These are phyloP conservation scores for Anthracocystis walkeri DNA, from an alignment of 1,284 basidiomycete genomes.

Conservation along the genomic window DNA sequence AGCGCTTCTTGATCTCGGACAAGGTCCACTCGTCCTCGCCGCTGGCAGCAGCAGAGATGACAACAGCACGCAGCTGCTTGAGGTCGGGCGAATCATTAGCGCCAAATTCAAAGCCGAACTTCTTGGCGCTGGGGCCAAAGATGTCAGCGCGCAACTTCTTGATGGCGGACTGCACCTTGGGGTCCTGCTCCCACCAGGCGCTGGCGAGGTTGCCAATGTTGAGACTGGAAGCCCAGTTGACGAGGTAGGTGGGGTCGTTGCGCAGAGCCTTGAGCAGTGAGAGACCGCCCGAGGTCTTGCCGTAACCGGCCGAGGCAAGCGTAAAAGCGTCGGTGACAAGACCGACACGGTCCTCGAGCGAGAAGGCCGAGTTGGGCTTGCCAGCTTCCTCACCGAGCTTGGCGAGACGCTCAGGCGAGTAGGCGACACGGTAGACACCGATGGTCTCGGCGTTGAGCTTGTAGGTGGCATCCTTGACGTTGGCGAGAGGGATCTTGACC, in stretches of 20 bases:
- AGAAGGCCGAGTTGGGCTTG: conserved; percentile 77
- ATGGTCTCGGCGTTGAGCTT: conserved; percentile 91
- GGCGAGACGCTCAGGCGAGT: conserved; percentile 82
- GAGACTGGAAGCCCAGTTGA: conserved; percentile 53
- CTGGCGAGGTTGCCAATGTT: conserved; percentile 67
- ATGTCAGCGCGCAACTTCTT: conserved; percentile 72
- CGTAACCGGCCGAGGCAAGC: conserved; percentile 82
- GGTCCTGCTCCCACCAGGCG: conserved; percentile 87
- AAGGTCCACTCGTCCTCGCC: conserved; percentile 65
- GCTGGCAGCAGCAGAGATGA: conserved; percentile 77
- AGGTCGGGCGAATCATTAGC: conserved; percentile 79
- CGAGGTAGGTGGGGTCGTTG: conserved; percentile 69
- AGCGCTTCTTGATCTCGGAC: conserved; percentile 79
- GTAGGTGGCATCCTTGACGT: conserved; percentile 75
- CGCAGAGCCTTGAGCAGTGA: conserved; percentile 78
- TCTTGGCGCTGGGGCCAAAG: conserved; percentile 82
- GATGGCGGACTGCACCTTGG: conserved; percentile 72
- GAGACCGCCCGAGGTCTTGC: conserved; percentile 81
- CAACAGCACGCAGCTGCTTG: conserved; percentile 81
- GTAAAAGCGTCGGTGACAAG: conserved; percentile 84
- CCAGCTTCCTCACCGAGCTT: conserved; percentile 84
- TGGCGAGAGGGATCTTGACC: conserved; percentile 76
- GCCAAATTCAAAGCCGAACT: conserved; percentile 82
- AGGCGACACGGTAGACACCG: conserved; percentile 91
- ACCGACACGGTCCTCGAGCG: conserved; percentile 86